phyloP scores from a whole-genome alignment of 2,329 filamentous ascomycete genomes.

The Aspergillus melleus region DNA sequence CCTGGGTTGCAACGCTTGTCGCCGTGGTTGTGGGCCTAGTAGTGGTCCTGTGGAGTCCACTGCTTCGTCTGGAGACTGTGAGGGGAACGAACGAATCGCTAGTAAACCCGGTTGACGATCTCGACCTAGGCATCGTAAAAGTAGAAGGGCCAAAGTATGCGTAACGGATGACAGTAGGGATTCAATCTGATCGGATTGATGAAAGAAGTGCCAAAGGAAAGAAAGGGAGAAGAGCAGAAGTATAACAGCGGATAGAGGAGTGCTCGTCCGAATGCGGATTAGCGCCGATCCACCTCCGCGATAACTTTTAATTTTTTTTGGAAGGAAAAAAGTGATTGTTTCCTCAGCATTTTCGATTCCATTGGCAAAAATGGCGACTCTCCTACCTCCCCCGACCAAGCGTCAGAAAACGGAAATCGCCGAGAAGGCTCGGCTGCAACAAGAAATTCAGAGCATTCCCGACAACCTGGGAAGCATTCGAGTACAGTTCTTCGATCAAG shows the following conservation, averaged over 20 bases:
- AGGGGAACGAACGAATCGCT: slow-evolving; percentile 22
- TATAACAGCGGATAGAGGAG: neutral
- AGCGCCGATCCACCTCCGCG: slow-evolving; percentile 17
- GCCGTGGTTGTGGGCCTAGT: slow-evolving; percentile 53
- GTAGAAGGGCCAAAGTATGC: neutral
- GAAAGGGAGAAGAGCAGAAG: neutral
- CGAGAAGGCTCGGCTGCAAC: slow-evolving; percentile 70
- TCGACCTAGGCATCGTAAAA: slow-evolving; percentile 2
- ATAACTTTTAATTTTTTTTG: slow-evolving; percentile 23
- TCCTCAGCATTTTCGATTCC: neutral
- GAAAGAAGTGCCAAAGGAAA: neutral
- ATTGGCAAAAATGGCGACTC: slow-evolving; percentile 66
- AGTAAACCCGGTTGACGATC: slow-evolving; percentile 7
- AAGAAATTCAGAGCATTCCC: slow-evolving; percentile 68
- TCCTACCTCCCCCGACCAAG: slow-evolving; percentile 82
- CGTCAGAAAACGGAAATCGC: slow-evolving; percentile 75
- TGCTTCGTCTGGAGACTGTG: slow-evolving; percentile 31
- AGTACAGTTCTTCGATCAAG: slow-evolving; percentile 85
- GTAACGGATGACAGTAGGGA: neutral
- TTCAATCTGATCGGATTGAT: neutral
- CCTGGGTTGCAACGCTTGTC: slow-evolving; percentile 60
- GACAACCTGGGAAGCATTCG: slow-evolving; percentile 74
- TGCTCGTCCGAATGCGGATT: slow-evolving; percentile 15
- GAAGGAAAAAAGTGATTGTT: slow-evolving; percentile 7
- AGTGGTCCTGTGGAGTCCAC: slow-evolving; percentile 53